Percentiles rank a stretch among this genome's conserved stretches.
Conservation (phyloP, 768 basidiomycete genomes). For the Phlebiopsis flavidoalba region DNA sequence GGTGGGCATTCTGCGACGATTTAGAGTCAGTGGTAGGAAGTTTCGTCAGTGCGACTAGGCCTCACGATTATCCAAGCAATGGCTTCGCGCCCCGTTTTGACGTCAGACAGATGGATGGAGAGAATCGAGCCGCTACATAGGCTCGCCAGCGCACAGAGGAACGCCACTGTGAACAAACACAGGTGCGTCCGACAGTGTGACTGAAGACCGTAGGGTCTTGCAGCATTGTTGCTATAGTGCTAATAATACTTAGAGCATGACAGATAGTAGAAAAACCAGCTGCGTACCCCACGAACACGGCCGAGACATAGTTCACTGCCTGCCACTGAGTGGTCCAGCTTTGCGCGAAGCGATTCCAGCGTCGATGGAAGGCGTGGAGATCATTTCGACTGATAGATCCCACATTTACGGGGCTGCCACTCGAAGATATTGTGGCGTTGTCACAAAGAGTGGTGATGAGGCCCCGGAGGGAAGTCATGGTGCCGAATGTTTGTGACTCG, state of each 20-base stretch:
- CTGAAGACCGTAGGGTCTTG: slow-evolving; percentile 2
- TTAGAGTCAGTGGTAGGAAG: background rate
- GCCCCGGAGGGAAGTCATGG: too few species aligned
- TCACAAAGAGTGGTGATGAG: too few species aligned
- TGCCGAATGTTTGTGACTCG: too few species aligned
- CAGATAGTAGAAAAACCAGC: background rate
- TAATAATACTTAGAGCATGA: background rate
- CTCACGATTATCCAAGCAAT: background rate
- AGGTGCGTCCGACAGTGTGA: background rate
- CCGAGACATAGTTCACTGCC: slow-evolving; percentile 4
- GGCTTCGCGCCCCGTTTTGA: background rate
- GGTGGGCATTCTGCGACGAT: background rate
- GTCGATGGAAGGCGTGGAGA: background rate
- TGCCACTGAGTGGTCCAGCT: background rate
- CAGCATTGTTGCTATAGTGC: slow-evolving; percentile 3
- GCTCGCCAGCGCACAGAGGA: slow-evolving; percentile 3
- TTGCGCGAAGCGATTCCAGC: slow-evolving; percentile 4
- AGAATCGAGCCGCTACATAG: background rate
- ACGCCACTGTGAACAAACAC: background rate
- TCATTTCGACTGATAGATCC: background rate
- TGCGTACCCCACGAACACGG: slow-evolving; percentile 5
- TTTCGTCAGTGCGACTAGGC: background rate
- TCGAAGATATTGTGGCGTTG: too few species aligned
- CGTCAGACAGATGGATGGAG: background rate
- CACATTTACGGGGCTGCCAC: too few species aligned